Percentiles rank a stretch among this genome's conserved stretches.
These are phyloP conservation scores for Didymella segeticola DNA, from an alignment of 2,329 filamentous ascomycete species.

Conservation along the genomic window DNA sequence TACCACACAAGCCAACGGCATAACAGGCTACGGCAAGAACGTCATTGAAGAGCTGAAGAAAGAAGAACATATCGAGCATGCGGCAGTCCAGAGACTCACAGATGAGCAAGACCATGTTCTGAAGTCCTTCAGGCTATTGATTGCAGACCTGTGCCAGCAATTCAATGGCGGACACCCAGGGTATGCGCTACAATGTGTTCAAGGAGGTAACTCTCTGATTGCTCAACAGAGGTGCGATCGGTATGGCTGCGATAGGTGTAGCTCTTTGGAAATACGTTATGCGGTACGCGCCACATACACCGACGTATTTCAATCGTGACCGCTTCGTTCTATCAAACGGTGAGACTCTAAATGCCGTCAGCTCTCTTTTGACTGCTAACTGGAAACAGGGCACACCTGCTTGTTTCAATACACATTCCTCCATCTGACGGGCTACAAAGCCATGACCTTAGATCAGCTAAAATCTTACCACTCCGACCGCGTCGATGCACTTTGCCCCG, in stretches of 20 bases:
- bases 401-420: constrained; percentile 63
- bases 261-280: constrained; percentile 68
- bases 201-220: constrained; percentile 5
- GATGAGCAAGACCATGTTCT: constrained; percentile 60
- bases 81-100: constrained; percentile 28
- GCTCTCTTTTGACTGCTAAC: not conserved
- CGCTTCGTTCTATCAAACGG: constrained; percentile 69
- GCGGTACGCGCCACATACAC: constrained; percentile 63
- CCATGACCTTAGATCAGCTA: constrained; percentile 64
- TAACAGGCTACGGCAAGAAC: constrained; percentile 35
- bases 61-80: constrained; percentile 32
- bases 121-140: constrained; percentile 66
- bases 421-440: constrained; percentile 61
- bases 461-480: constrained; percentile 61
- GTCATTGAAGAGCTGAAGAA: constrained; percentile 29
- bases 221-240: constrained; percentile 59
- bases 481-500: constrained; percentile 60
- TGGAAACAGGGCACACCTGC: constrained; percentile 56
- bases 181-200: constrained; percentile 46
- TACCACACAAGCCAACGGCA: constrained; percentile 15
- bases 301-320: constrained; percentile 66
- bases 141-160: constrained; percentile 73
- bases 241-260: constrained; percentile 67
- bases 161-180: constrained; percentile 74
- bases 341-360: constrained; percentile 10